Evolutionary conservation across 345 rosid genomes (phyloP).

Genomic region (Camelina neglecta): DNA sequence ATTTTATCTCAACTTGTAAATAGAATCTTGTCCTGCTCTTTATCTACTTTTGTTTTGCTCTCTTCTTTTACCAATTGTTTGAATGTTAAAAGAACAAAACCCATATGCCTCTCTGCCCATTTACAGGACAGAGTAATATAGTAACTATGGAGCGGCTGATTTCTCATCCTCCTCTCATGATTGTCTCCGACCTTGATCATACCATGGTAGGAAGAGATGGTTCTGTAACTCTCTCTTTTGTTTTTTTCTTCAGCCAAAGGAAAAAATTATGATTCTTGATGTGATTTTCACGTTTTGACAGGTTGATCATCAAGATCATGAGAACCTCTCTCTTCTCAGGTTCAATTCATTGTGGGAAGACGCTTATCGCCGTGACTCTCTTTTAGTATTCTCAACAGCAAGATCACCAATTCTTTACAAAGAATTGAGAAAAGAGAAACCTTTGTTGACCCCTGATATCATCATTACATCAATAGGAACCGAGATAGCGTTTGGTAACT

Average conservation of each 20-base stretch:
- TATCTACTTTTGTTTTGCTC: background rate
- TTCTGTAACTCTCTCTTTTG: slow-evolving; percentile 3
- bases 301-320: slow-evolving; percentile 96
- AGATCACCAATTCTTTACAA: slow-evolving; percentile 85
- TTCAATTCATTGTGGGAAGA: slow-evolving; percentile 94
- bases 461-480: slow-evolving; percentile 96
- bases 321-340: slow-evolving; percentile 80
- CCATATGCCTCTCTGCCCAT: slow-evolving; percentile 3
- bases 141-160: slow-evolving; percentile 71
- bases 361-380: slow-evolving; percentile 74
- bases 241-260: background rate
- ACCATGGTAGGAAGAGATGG: slow-evolving; percentile 71
- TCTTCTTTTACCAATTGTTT: slow-evolving; percentile 2
- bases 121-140: slow-evolving; percentile 13
- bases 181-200: slow-evolving; percentile 96
- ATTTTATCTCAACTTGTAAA: background rate
- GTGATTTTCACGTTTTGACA: slow-evolving; percentile 42
- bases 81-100: slow-evolving; percentile 11
- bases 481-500: slow-evolving; percentile 87
- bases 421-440: slow-evolving; percentile 79
- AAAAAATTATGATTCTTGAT: slow-evolving; percentile 1
- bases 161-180: slow-evolving; percentile 76
- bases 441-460: slow-evolving; percentile 95
- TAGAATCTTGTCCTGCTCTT: background rate
- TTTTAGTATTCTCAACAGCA: slow-evolving; percentile 91